Percentiles rank a stretch among this genome's conserved stretches.
Evolutionary conservation across 2,329 filamentous ascomycete genomes (phyloP).

Genomic region (Penicillium oxalicum): DNA sequence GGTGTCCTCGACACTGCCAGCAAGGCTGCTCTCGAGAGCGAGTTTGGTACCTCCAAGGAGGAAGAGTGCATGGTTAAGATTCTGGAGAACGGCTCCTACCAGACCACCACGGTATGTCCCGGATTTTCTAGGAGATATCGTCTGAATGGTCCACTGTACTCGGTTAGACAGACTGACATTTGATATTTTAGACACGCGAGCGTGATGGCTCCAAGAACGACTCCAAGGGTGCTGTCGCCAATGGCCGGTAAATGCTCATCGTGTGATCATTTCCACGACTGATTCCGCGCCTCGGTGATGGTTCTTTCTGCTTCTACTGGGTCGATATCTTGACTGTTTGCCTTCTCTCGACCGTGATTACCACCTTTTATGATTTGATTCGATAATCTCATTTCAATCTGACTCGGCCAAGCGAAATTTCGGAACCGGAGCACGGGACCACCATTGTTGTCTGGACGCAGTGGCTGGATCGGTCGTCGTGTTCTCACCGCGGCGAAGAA

Average conservation of each 20-base stretch:
- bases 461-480: background rate
- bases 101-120: constrained; percentile 53
- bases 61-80: constrained; percentile 80
- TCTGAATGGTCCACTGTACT: too few relatives aligned
- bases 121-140: too few relatives aligned
- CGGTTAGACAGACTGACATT: constrained; percentile 4
- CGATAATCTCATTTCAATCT: too few relatives aligned
- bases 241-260: constrained; percentile 14
- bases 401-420: too few relatives aligned
- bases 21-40: constrained; percentile 67
- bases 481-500: background rate
- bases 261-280: background rate
- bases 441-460: too few relatives aligned
- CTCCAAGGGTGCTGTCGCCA: constrained; percentile 16
- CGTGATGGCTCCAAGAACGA: constrained; percentile 28
- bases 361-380: too few relatives aligned
- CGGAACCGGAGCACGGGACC: too few relatives aligned
- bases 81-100: constrained; percentile 65
- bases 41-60: constrained; percentile 76
- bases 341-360: too few relatives aligned
- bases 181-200: constrained; percentile 22
- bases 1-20: constrained; percentile 72
- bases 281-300: background rate
- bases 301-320: background rate
- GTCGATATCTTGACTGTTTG: too few relatives aligned